Evolutionary conservation across 192 early-diverging fungal species (phyloP).

Genomic region (Podila epigama): DNA sequence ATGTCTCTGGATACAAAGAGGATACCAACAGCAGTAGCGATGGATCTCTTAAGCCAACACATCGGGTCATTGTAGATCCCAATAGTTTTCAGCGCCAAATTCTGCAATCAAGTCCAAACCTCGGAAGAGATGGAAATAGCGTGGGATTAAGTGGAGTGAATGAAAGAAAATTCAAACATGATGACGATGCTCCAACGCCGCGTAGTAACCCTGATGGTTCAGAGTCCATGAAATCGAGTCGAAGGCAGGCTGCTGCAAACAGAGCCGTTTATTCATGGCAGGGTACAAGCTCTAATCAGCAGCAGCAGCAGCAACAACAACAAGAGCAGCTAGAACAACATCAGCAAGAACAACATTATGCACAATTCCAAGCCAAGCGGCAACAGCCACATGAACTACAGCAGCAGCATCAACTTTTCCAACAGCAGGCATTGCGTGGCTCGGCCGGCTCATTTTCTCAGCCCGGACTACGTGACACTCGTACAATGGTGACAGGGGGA

Average conservation of each 20-base stretch:
- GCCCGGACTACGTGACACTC: conserved; percentile 25
- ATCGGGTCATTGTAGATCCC: conserved; percentile 45
- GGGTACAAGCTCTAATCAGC: conserved; percentile 25
- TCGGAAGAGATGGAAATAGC: too few species aligned
- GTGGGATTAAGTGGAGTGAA: conserved; percentile 7
- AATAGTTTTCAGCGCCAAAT: conserved; percentile 48
- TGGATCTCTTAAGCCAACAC: conserved; percentile 8
- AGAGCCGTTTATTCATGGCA: conserved; percentile 47
- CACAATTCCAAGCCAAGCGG: too few species aligned
- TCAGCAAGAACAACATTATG: conserved; percentile 3
- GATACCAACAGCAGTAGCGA: conserved; percentile 6
- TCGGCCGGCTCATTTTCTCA: conserved; percentile 34
- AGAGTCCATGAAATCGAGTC: conserved; percentile 1
- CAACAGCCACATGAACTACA: not conserved
- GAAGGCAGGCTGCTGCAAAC: conserved; percentile 33
- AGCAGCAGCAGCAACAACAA: conserved; percentile 5
- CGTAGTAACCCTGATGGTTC: not conserved
- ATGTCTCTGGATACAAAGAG: not conserved
- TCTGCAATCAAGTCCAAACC: conserved; percentile 21
- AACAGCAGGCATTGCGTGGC: conserved; percentile 1
- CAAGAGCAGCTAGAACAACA: not conserved
- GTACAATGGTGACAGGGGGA: conserved; percentile 6
- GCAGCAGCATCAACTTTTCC: too few species aligned
- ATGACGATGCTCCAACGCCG: not conserved
- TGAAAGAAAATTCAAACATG: not conserved